Base-by-base conservation (phyloP, 129 eudicot species). In the Tanacetum coccineum region DNA sequence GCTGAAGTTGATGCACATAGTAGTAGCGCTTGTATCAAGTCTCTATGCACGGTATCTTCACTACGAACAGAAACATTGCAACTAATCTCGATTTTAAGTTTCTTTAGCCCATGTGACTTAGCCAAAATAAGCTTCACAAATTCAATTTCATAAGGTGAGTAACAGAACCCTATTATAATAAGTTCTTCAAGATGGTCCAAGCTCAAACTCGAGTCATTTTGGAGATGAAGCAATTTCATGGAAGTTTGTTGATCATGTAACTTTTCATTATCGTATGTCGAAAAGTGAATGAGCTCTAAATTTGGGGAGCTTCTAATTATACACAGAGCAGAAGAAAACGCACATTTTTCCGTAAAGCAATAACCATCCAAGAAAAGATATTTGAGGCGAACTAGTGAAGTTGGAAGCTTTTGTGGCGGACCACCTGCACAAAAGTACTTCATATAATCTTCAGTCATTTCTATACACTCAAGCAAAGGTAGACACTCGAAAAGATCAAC, bases 91-190 rank as follows among this genome's bases (percentile, higher is more conserved):
- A 64, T 26, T 26, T 2, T 6, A 17, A 26, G 13, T 15, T 13
- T 18, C 70, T 12, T 30, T 47, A 65, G 39, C 14, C 21, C 40
- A 15, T 28, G 68, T 39, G 68, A 39, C 13, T 42, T 63, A 1
- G 26, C 68, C 68, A 63, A 9, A 6, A 65, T 5, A 4, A 65
- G 59, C 57, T 65, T 65, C 42, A 65, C 42, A 67, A 66, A 66
- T 26, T 50, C 71, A 36, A 26, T 10, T 20, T 50, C 59, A 9
- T 3, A 8, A 46, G 30, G 9, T 9, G 7, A 25, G 60, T 54
- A 40, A 28, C n/a, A 2, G 4, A 49, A 30, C 50, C 11, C 1
- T 51, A 0, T 0, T 18, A 67, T 51, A 60, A 0, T 9, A 8
- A 66, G 36, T 3, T 3, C 14, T 20, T 7, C 6, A 30, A 67